Base-by-base conservation (phyloP, 192 early-diverging fungal genomes). In the Coemansia erecta region DNA sequence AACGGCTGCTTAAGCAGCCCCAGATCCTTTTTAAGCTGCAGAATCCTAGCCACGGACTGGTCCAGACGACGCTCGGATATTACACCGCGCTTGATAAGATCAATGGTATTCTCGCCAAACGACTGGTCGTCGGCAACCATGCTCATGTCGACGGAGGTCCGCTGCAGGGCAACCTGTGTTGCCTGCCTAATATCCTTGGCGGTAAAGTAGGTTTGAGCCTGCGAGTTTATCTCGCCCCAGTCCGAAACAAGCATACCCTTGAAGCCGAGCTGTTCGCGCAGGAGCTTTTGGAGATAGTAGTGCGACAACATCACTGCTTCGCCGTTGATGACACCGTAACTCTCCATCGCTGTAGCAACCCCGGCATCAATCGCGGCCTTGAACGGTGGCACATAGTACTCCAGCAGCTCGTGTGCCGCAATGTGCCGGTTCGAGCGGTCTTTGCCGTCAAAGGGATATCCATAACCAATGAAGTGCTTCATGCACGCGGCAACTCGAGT, bases 11-110 rank as follows among this genome's bases (percentile, higher is more conserved):
- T 71, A 45, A 87, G 82, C 5, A 87, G 53, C 0, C 86, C 86
- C 3, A 87, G 56, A 57, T 87, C 86, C 63, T 87, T 87, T 65
- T 87, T 87, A n/a, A 85, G 66, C 64, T 87, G 86, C 43, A 87
- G 61, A 0, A 87, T 46, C 44, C 81, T 73, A 1, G 67, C 83
- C 12, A 73, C 84, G 3, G 83, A 83, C 33, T 81, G 74, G 12
- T 85, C 77, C 8, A 85, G 49, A 4, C 84, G 60, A 2, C 40
- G 10, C 18, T 68, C 72, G 0, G 72, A 21, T 8, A 87, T 42
- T 4, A 19, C 15, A 9, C 72, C 73, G 33, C 47, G 57, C 1
- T 68, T 42, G 0, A 87, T 82, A 1, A 87, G 68, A 0, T 56
- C 53, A 26, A 66, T 18, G 4, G 74, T 55, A 19, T 69, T 48